These are phyloP conservation scores for Madurella fahalii DNA, from an alignment of 2,329 filamentous ascomycete species.

Conservation along the genomic window DNA sequence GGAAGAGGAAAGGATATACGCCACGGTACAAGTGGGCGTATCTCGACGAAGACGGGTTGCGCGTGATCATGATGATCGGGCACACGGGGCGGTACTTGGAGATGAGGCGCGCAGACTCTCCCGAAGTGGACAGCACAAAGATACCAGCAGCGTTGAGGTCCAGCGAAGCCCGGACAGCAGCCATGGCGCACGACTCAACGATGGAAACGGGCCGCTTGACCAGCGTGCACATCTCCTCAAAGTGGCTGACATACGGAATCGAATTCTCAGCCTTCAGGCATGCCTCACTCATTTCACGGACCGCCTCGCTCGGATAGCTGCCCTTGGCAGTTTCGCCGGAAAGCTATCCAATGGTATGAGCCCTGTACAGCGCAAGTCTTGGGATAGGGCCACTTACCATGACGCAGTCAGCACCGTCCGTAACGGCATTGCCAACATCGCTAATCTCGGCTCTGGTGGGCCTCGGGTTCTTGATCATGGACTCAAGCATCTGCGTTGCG, in stretches of 20 bases:
- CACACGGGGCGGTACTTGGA: conserved; percentile 99
- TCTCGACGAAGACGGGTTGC: conserved; percentile 76
- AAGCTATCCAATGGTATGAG: conserved; percentile 41
- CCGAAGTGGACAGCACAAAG: conserved; percentile 91
- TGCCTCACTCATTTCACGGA: conserved; percentile 97
- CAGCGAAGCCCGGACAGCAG: conserved; percentile 89
- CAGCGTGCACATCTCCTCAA: conserved; percentile 87
- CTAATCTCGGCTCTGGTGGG: conserved; percentile 97
- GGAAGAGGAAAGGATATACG: conserved; percentile 96
- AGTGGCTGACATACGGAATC: conserved; percentile 94
- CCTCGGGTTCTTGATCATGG: conserved; percentile 99
- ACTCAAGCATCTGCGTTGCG: conserved; percentile 99
- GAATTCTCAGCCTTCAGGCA: conserved; percentile 95
- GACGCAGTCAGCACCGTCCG: conserved; percentile 97
- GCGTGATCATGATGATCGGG: conserved; percentile 99
- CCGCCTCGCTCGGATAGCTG: conserved; percentile 85
- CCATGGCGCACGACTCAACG: conserved; percentile 93
- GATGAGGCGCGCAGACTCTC: conserved; percentile 87
- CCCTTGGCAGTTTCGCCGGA: conserved; percentile 99
- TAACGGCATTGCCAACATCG: conserved; percentile 96
- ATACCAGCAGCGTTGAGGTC: conserved; percentile 97
- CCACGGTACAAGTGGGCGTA: conserved; percentile 96
- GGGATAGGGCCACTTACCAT: conserved; percentile 51
- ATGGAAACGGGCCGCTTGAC: conserved; percentile 80
- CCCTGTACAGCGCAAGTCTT: no score